Evolutionary conservation across 768 basidiomycete species (phyloP).

Genomic region (Lepiota venenata): DNA sequence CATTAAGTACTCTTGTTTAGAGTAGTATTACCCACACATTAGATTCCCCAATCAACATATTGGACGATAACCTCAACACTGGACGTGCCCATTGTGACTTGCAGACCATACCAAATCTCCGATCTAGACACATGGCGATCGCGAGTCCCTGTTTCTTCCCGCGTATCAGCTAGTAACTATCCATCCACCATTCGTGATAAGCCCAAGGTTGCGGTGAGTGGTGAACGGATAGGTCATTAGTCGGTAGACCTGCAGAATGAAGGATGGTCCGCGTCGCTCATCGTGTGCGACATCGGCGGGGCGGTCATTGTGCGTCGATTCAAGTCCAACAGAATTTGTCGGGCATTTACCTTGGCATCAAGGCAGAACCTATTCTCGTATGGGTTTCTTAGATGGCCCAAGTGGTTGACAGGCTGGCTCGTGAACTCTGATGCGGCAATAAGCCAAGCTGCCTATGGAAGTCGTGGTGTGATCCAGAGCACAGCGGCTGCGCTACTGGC

Average conservation of each 20-base stretch:
- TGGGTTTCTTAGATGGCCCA: no score
- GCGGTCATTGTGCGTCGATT: constrained; percentile 56
- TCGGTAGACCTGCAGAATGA: constrained; percentile 54
- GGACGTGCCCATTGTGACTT: constrained; percentile 74
- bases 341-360: no score
- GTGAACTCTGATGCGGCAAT: no score
- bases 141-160: constrained; percentile 74
- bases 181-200: constrained; percentile 65
- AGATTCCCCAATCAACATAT: no score
- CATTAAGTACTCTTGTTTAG: constrained; percentile 29
- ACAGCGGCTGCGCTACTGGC: no score
- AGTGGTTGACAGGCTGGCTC: no score
- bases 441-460: no score
- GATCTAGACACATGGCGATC: constrained; percentile 51
- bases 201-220: constrained; percentile 63
- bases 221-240: constrained; percentile 56
- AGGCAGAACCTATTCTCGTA: no score
- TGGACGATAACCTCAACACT: no score
- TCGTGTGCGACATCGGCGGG: constrained; percentile 72
- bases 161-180: constrained; percentile 63
- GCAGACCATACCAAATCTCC: constrained; percentile 59
- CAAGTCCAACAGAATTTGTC: no score
- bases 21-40: constrained; percentile 77
- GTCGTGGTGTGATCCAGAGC: no score
- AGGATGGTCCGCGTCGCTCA: constrained; percentile 66